Evolutionary conservation across 768 basidiomycete species (phyloP).

Genomic region (Suillus luteus): DNA sequence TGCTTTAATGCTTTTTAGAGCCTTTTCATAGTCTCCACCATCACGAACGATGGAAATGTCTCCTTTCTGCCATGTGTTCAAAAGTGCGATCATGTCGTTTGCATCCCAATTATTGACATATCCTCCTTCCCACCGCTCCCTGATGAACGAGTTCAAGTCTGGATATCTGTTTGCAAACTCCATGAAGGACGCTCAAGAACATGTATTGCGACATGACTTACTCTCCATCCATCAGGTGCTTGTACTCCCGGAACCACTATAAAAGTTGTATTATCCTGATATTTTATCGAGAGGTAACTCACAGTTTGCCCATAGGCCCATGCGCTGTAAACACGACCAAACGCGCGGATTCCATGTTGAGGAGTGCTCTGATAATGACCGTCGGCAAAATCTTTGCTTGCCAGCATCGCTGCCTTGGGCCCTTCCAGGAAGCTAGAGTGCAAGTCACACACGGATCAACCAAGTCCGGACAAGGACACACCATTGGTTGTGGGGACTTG

Average conservation of each 20-base stretch:
- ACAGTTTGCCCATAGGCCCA: constrained; percentile 65
- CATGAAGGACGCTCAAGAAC: not conserved
- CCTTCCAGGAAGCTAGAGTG: constrained; percentile 58
- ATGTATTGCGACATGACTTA: constrained; percentile 24
- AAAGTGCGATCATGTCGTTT: constrained; percentile 52
- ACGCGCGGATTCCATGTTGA: constrained; percentile 54
- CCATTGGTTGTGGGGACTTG: constrained; percentile 60
- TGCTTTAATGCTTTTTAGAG: constrained; percentile 47
- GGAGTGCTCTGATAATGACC: constrained; percentile 54
- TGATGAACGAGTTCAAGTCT: constrained; percentile 50
- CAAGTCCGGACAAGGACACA: constrained; percentile 18
- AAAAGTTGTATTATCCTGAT: not conserved
- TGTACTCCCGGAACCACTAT: constrained; percentile 58
- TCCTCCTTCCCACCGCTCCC: constrained; percentile 51
- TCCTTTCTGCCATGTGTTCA: constrained; percentile 55
- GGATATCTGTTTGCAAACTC: constrained; percentile 38
- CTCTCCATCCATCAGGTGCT: constrained; percentile 45
- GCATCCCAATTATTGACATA: constrained; percentile 52
- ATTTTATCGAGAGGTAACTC: constrained; percentile 18
- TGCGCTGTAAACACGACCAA: constrained; percentile 57
- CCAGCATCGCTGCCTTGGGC: constrained; percentile 53
- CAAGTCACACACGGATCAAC: constrained; percentile 2
- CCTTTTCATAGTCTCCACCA: constrained; percentile 44
- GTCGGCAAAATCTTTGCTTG: constrained; percentile 55
- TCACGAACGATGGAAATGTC: constrained; percentile 50